These are phyloP conservation scores for Exophiala sp. DNA, from an alignment of 2,329 filamentous ascomycete species.

Conservation along the genomic window DNA sequence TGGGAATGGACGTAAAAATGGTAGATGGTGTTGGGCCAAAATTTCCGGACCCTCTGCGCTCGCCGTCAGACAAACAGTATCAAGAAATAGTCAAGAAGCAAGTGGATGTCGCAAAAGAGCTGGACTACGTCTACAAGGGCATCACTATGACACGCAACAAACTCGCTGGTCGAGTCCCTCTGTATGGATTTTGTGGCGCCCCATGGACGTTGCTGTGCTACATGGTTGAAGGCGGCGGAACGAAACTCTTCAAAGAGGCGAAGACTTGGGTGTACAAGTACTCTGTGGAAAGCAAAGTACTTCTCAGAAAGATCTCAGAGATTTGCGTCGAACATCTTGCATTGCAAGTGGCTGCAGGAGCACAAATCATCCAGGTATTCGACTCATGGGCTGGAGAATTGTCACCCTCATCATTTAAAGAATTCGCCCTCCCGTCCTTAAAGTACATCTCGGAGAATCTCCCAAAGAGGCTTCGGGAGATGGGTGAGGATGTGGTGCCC, in stretches of 20 bases:
- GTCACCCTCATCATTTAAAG: constrained; percentile 75
- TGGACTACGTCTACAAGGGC: constrained; percentile 94
- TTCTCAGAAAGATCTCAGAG: constrained; percentile 88
- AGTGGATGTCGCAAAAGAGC: constrained; percentile 78
- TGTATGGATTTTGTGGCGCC: constrained; percentile 95
- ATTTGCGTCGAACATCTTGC: constrained; percentile 94
- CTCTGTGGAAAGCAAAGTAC: constrained; percentile 69
- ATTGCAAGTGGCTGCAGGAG: constrained; percentile 85
- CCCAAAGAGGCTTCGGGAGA: constrained; percentile 67
- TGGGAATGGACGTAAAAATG: constrained; percentile 99
- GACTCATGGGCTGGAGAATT: constrained; percentile 98
- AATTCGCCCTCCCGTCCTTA: constrained; percentile 83
- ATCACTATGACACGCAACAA: constrained; percentile 89
- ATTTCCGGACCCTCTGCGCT: constrained; percentile 79
- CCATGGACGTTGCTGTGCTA: constrained; percentile 98
- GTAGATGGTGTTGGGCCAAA: constrained; percentile 94
- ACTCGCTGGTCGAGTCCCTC: constrained; percentile 78
- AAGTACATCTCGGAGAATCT: constrained; percentile 78
- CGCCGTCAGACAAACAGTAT: constrained; percentile 81
- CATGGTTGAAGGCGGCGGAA: constrained; percentile 97
- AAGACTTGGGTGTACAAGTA: constrained; percentile 98
- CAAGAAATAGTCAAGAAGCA: constrained; percentile 67
- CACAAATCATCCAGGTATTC: constrained; percentile 94
- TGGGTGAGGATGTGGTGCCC: constrained; percentile 75
- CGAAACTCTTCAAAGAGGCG: constrained; percentile 86